phyloP scores from a whole-genome alignment of 2,329 filamentous ascomycete species.

The Aspergillus puulaauensis region DNA sequence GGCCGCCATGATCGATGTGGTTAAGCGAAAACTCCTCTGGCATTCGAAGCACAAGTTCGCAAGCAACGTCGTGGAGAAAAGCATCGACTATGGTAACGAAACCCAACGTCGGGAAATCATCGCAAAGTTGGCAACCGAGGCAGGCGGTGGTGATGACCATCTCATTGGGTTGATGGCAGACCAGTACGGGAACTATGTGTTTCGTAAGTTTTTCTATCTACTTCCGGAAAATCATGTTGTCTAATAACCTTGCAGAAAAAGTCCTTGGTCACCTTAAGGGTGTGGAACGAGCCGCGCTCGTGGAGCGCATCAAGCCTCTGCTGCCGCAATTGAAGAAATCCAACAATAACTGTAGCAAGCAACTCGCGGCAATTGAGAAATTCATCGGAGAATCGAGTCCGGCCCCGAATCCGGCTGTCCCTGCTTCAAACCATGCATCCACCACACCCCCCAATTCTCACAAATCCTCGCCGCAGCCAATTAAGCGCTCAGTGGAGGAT shows the following conservation, averaged over 20 bases:
- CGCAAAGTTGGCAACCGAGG: slow-evolving; percentile 58
- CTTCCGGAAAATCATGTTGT: slow-evolving; percentile 15
- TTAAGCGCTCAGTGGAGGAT: slow-evolving; percentile 44
- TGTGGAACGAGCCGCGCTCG: slow-evolving; percentile 58
- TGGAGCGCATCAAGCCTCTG: slow-evolving; percentile 64
- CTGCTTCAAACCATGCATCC: slow-evolving; percentile 33
- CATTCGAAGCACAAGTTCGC: slow-evolving; percentile 95
- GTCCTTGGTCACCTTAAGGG: slow-evolving; percentile 65
- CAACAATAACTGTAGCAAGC: slow-evolving; percentile 57
- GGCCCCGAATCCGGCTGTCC: slow-evolving; percentile 22
- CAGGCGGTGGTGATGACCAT: slow-evolving; percentile 66
- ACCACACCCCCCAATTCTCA: slow-evolving; percentile 41
- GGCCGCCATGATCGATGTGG: slow-evolving; percentile 68
- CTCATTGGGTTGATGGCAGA: slow-evolving; percentile 80
- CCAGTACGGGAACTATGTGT: slow-evolving; percentile 92
- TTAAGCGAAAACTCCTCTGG: slow-evolving; percentile 68
- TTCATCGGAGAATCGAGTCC: slow-evolving; percentile 45
- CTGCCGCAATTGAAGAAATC: slow-evolving; percentile 63
- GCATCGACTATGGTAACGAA: slow-evolving; percentile 69
- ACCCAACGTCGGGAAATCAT: slow-evolving; percentile 71
- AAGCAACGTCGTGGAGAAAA: slow-evolving; percentile 96
- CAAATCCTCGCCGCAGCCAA: slow-evolving; percentile 39
- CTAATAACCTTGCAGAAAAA: slow-evolving; percentile 63
- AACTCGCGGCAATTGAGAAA: slow-evolving; percentile 64
- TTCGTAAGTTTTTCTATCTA: slow-evolving; percentile 65